Conservation (phyloP, 2,329 filamentous ascomycete species). For the Paecilomyces sp. region DNA sequence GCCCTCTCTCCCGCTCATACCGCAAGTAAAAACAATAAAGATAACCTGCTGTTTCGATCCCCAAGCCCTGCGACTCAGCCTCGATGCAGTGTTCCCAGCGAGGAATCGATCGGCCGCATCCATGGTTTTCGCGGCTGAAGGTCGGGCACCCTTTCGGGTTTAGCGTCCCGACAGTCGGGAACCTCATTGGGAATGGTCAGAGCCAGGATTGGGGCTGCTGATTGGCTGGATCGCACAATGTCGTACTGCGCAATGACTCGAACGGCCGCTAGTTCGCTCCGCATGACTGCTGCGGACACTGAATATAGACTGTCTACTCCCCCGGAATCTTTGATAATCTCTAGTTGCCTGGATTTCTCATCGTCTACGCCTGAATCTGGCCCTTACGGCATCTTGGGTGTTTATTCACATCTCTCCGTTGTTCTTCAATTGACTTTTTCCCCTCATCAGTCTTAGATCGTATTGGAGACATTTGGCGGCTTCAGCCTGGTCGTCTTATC, state of each 20-base stretch:
- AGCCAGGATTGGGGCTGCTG: background rate
- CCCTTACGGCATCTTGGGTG: background rate
- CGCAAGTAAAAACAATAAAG: no score
- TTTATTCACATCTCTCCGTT: background rate
- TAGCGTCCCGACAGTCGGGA: background rate
- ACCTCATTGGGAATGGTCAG: background rate
- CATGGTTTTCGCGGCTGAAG: background rate
- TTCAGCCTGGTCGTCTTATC: background rate
- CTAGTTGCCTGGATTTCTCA: background rate
- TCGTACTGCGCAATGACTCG: background rate
- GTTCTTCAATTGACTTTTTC: background rate
- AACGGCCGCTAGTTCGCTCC: background rate
- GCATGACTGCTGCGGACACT: background rate
- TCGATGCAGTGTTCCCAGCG: background rate
- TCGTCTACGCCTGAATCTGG: background rate
- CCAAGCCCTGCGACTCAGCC: background rate
- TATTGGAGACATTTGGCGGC: background rate
- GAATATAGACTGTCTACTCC: background rate
- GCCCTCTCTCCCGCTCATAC: no score
- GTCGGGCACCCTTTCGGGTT: background rate
- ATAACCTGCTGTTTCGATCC: background rate
- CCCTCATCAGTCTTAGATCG: background rate
- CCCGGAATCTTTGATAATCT: background rate
- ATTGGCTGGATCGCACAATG: background rate
- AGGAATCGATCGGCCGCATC: background rate